A percentile compares a stretch with the other conserved stretches of the same genome.
Conservation (phyloP, 768 basidiomycete genomes). For the Lactifluus subvellereus region DNA sequence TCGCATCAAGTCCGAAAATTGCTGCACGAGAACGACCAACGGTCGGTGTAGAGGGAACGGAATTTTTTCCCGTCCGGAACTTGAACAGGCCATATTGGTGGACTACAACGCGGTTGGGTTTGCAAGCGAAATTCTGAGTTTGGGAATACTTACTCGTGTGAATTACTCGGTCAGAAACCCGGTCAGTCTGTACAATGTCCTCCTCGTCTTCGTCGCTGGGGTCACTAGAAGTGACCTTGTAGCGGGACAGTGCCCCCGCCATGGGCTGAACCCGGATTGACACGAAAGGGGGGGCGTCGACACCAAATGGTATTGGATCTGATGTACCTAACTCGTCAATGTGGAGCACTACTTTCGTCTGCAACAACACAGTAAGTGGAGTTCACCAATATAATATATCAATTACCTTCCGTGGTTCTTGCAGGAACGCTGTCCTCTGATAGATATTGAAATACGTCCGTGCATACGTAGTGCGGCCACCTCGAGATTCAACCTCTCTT, state of each 20-base stretch:
- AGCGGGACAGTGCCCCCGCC: constrained; percentile 77
- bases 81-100: constrained; percentile 88
- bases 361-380: constrained; percentile 7
- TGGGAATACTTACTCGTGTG: constrained; percentile 62
- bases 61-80: constrained; percentile 70
- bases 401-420: constrained; percentile 72
- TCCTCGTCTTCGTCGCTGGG: constrained; percentile 70
- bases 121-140: not conserved
- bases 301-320: constrained; percentile 71
- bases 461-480: constrained; percentile 57
- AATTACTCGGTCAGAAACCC: constrained; percentile 69
- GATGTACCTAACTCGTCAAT: constrained; percentile 73
- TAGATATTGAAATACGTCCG: constrained; percentile 89
- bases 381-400: constrained; percentile 3
- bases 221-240: constrained; percentile 68
- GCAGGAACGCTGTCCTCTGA: constrained; percentile 70
- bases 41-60: constrained; percentile 83
- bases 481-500: constrained; percentile 64
- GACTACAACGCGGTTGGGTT: constrained; percentile 40
- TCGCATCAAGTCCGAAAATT: constrained; percentile 86
- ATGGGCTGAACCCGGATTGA: constrained; percentile 78
- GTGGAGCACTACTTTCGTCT: constrained; percentile 88
- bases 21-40: constrained; percentile 67
- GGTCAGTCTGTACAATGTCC: constrained; percentile 72
- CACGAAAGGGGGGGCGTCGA: constrained; percentile 66